Percentiles rank a stretch among this genome's conserved stretches.
These are phyloP conservation scores for Arctium minus DNA, from an alignment of 129 eudicot species.

Conservation along the genomic window DNA sequence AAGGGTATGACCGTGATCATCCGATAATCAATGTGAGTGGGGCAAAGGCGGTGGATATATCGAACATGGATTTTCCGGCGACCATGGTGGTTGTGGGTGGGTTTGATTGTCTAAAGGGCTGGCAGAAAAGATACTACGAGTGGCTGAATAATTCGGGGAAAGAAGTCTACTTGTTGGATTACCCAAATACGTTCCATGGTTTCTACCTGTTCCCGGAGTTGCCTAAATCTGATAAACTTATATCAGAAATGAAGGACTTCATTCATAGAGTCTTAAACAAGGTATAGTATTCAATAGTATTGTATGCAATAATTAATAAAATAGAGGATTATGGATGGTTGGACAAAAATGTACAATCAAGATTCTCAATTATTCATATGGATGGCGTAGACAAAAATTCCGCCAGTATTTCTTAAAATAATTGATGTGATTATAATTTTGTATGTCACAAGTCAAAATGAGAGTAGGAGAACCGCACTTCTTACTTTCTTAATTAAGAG, in stretches of 20 bases:
- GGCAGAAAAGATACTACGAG: conserved; percentile 31
- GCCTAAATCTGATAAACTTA: conserved; percentile 19
- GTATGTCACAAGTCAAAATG: no score
- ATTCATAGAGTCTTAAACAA: conserved; percentile 8
- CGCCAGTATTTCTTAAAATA: no score
- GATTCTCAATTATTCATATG: no score
- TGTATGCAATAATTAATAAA: no score
- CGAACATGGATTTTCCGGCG: conserved; percentile 13
- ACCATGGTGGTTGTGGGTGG: conserved; percentile 28
- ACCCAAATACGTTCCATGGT: conserved; percentile 29
- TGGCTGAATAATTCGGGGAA: conserved; percentile 29
- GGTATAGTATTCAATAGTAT: neutral
- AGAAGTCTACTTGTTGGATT: conserved; percentile 28
- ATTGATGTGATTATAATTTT: no score
- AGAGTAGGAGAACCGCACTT: no score
- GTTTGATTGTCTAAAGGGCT: conserved; percentile 18
- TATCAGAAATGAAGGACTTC: conserved; percentile 14
- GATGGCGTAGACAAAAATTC: no score
- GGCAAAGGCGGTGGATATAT: conserved; percentile 20
- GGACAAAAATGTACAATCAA: neutral
- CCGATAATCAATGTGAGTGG: conserved; percentile 28
- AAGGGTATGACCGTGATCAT: conserved; percentile 17
- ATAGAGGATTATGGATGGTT: neutral
- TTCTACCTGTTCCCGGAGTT: conserved; percentile 21
- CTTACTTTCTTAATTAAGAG: no score